Base-by-base conservation (phyloP, 495 filamentous ascomycete species). In the Penicillium ucsense region DNA sequence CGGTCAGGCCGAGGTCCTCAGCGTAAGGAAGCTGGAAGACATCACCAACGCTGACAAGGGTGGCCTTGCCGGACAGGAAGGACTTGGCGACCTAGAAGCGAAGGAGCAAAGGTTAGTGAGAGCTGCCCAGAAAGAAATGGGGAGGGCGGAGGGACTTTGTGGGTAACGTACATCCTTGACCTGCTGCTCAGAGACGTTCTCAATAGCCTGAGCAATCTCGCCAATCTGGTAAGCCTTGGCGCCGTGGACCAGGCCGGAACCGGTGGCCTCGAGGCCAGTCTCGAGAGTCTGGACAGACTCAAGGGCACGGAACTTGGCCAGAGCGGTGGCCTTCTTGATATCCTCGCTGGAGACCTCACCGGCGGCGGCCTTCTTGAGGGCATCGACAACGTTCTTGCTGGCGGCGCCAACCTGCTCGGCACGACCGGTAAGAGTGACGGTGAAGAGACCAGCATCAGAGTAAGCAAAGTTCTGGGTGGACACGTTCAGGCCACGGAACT, bases 241-340 rank as follows among this genome's bases (percentile, higher is more conserved):
- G 46, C 81, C 82, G 56, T 85, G 82, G 57, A 95, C 74, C 35
- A 94, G 77, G 35, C 85, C 86, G 40, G 83, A 76, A 54, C 88
- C 88, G 51, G 82, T 86, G 56, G 80, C 68, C 64, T 85, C 81
- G 48, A 87, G 66, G 49, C 81, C 83, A 38, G 80, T 79, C 48
- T 71, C 68, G 27, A 82, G 74, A 56, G 77, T 78, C 74, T 96
- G 85, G 41, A 84, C 88, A 36, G 78, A 80, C 62, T 95, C 89
- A 37, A 97, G 75, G 40, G 89, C 86, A 61, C 83, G 80, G 75
- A 95, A 99, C 72, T 95, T 97, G 52, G 94, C 91, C 57, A 86
- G 78, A 20, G 92, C 89, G 59, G 84, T 77, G 38, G 92, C 92
- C 77, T 96, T 97, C 65, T 84, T 80, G 63, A 97, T 72, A 35